Percentiles rank a stretch among this genome's conserved stretches.
Evolutionary conservation across 208 protist genomes (phyloP).

Genomic region (Leishmania martiniquensis): DNA sequence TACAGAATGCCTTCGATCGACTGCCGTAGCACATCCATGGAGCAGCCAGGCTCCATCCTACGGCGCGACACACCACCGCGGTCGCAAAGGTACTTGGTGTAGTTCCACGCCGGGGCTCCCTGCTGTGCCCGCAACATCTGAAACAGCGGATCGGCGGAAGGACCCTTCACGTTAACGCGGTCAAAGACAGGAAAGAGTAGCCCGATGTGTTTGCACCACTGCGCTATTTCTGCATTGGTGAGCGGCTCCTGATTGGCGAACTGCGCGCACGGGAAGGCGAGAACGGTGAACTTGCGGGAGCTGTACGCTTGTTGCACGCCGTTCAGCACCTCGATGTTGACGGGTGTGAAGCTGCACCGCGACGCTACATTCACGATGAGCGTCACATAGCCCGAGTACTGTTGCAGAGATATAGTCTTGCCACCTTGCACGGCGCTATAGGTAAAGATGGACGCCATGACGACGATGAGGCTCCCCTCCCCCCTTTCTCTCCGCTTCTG

Average conservation of each 20-base stretch:
- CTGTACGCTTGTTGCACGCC: conserved; percentile 40
- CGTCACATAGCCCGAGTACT: conserved; percentile 50
- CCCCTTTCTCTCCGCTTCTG: no score
- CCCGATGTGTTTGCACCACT: conserved; percentile 30
- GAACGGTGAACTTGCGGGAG: conserved; percentile 39
- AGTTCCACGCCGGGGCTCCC: conserved; percentile 68
- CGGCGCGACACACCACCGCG: conserved; percentile 43
- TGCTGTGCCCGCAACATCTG: conserved; percentile 52
- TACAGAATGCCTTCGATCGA: conserved; percentile 34
- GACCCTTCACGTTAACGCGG: conserved; percentile 56
- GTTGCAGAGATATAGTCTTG: conserved; percentile 38
- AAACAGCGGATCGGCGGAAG: conserved; percentile 55
- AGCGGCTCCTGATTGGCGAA: conserved; percentile 77
- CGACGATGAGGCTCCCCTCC: no score
- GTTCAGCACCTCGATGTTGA: conserved; percentile 58
- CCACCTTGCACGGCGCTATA: conserved; percentile 38
- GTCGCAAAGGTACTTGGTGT: conserved; percentile 74
- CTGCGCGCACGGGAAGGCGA: conserved; percentile 67
- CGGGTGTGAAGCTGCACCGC: conserved; percentile 49
- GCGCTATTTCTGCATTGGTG: conserved; percentile 36
- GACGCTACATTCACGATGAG: conserved; percentile 75
- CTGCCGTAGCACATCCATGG: conserved; percentile 17
- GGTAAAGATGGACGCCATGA: conserved; percentile 30
- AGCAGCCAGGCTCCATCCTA: conserved; percentile 32
- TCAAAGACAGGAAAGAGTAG: conserved; percentile 68